Percentiles rank a stretch among this genome's conserved stretches.
Conservation (phyloP, 225 moss, liverwort and hornwort genomes). For the Pseudoscleropodium purum region DNA sequence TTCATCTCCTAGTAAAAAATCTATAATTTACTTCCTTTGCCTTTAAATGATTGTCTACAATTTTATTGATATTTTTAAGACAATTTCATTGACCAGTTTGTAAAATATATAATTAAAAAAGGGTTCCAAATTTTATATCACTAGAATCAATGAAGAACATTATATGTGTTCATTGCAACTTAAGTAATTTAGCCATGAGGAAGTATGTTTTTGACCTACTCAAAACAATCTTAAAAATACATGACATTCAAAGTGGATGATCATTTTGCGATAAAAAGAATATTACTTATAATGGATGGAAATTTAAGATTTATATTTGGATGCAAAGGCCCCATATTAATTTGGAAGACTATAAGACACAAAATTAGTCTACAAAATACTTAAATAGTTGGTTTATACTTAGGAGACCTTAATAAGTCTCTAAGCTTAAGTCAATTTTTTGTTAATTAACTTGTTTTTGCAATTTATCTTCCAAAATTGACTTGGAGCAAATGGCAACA, state of each 20-base stretch:
- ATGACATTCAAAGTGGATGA: too few species aligned
- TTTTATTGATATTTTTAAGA: too few species aligned
- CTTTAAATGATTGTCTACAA: too few species aligned
- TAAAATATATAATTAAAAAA: too few species aligned
- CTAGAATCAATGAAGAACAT: too few species aligned
- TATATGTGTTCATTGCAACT: too few species aligned
- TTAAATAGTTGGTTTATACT: not conserved
- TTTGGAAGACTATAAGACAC: not conserved
- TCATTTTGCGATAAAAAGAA: too few species aligned
- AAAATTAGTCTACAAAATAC: not conserved
- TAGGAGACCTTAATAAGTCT: not conserved
- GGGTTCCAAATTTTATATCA: too few species aligned
- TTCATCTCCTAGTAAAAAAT: not conserved
- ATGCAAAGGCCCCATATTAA: not conserved
- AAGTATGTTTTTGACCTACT: too few species aligned
- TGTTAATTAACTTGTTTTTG: not conserved
- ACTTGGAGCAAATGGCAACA: not conserved
- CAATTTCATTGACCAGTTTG: too few species aligned
- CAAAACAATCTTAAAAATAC: too few species aligned
- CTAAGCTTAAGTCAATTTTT: accelerated
- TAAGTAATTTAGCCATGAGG: too few species aligned
- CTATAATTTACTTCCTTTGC: not conserved
- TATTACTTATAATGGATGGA: not conserved
- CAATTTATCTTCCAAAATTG: not conserved
- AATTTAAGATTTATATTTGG: not conserved